These are phyloP conservation scores for Arthrocladium fulminans DNA, from an alignment of 2,329 filamentous ascomycete species.

Conservation along the genomic window DNA sequence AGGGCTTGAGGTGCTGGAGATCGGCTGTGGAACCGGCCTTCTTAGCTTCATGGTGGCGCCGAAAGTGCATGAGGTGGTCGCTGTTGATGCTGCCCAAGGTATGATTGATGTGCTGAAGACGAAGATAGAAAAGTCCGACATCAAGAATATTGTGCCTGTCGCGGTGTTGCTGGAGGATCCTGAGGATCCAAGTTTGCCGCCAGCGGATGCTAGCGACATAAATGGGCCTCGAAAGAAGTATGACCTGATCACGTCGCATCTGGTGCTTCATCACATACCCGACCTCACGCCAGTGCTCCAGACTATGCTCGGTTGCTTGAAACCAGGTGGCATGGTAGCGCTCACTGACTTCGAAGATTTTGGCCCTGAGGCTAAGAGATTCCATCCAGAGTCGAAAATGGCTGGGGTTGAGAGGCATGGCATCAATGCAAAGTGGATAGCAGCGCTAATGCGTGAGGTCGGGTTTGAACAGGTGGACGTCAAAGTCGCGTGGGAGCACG, in stretches of 20 bases:
- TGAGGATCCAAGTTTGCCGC: constrained; percentile 37
- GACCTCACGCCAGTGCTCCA: constrained; percentile 36
- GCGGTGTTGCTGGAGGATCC: constrained; percentile 43
- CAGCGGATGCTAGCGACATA: constrained; percentile 25
- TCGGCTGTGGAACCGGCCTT: constrained; percentile 50
- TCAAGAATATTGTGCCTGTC: constrained; percentile 39
- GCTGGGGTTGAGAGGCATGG: constrained; percentile 48
- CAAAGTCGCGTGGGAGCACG: constrained; percentile 41
- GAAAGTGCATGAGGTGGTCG: constrained; percentile 40
- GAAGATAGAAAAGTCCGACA: constrained; percentile 32
- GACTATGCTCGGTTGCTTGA: constrained; percentile 42
- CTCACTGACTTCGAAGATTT: constrained; percentile 52
- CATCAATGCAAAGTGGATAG: constrained; percentile 36
- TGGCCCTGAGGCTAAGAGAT: constrained; percentile 43
- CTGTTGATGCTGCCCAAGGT: constrained; percentile 46
- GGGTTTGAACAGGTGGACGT: constrained; percentile 44
- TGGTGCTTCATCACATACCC: constrained; percentile 50
- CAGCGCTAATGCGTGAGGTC: constrained; percentile 36
- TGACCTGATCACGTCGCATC: constrained; percentile 45
- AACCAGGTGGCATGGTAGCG: constrained; percentile 40
- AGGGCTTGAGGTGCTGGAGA: constrained; percentile 43
- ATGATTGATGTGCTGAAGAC: constrained; percentile 45
- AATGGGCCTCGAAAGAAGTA: constrained; percentile 32
- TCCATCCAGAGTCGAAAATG: constrained; percentile 47
- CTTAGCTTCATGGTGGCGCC: constrained; percentile 44